A percentile compares a stretch with the other conserved stretches of the same genome.
phyloP scores from a whole-genome alignment of 345 rosid genomes.

The Bretschneidera sinensis region DNA sequence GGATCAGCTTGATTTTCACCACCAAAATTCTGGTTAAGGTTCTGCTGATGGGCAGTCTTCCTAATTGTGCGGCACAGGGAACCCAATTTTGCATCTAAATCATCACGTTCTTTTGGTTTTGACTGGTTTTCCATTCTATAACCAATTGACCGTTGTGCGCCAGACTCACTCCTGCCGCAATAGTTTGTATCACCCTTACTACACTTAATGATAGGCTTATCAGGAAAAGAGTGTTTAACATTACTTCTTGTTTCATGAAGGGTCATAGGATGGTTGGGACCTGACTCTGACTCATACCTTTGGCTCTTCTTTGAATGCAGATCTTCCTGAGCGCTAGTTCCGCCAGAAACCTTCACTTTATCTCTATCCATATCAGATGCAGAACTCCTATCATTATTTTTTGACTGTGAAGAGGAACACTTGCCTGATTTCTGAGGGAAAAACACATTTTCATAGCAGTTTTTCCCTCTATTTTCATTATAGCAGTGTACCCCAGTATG shows the following conservation, averaged over 20 bases:
- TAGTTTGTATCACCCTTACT: constrained; percentile 16
- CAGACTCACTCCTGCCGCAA: constrained; percentile 10
- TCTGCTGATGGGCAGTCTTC: constrained; percentile 15
- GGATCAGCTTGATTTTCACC: constrained; percentile 14
- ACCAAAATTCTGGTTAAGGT: constrained; percentile 20
- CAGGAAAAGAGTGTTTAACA: constrained; percentile 15
- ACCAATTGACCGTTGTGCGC: constrained; percentile 18
- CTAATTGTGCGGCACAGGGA: constrained; percentile 9
- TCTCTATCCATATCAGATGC: constrained; percentile 8
- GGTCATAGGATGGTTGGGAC: constrained; percentile 6
- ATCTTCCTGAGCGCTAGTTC: constrained; percentile 16
- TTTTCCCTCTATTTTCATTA: too few species aligned
- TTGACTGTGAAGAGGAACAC: constrained; percentile 13
- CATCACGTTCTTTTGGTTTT: constrained; percentile 14
- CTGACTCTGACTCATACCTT: constrained; percentile 14
- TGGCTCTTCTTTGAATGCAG: constrained; percentile 20
- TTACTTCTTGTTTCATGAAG: constrained; percentile 9
- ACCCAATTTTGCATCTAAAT: constrained; percentile 18
- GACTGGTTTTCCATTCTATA: constrained; percentile 12
- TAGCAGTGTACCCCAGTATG: too few species aligned
- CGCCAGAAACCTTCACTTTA: constrained; percentile 18
- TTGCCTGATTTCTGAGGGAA: constrained; percentile 20
- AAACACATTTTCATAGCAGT: too few species aligned
- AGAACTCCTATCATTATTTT: constrained; percentile 20
- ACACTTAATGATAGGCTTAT: constrained; percentile 14